A percentile compares a stretch with the other conserved stretches of the same genome.
phyloP scores from a whole-genome alignment of 345 rosid genomes.

The Lenwebbia sp. region DNA sequence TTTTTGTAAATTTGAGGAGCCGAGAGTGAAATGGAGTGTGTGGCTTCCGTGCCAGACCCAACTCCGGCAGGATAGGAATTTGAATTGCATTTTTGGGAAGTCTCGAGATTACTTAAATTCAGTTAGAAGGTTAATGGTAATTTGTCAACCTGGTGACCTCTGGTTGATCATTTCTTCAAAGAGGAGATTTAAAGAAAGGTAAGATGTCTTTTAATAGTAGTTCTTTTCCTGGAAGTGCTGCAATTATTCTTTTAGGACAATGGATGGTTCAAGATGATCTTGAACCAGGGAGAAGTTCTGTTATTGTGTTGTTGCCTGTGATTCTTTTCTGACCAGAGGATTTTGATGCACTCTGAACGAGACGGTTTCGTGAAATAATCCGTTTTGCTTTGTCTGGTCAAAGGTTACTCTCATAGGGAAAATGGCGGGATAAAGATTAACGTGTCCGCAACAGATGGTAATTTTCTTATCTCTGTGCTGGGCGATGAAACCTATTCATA shows the following conservation, averaged over 20 bases:
- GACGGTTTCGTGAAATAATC: constrained; percentile 75
- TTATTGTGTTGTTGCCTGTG: not conserved
- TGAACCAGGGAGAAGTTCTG: not conserved
- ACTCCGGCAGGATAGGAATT: not conserved
- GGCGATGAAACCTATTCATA: not conserved
- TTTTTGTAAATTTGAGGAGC: not conserved
- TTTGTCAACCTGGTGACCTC: not conserved
- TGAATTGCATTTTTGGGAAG: not conserved
- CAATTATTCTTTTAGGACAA: not conserved
- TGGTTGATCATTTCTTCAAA: constrained; percentile 57
- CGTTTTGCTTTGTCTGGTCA: constrained; percentile 58
- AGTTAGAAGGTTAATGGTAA: not conserved
- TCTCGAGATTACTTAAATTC: not conserved
- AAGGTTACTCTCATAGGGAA: constrained; percentile 81
- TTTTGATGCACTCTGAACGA: constrained; percentile 26
- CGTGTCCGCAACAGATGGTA: constrained; percentile 72
- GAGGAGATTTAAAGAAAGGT: constrained; percentile 76
- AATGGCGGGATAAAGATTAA: constrained; percentile 76
- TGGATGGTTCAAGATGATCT: not conserved
- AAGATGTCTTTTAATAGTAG: constrained; percentile 59
- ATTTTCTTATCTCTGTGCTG: not conserved
- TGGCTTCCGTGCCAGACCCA: not conserved
- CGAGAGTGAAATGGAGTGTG: not conserved
- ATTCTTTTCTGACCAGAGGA: not conserved
- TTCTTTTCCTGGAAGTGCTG: constrained; percentile 41